Percentiles rank a stretch among this genome's conserved stretches.
phyloP scores from a whole-genome alignment of 192 early-diverging fungal species.

The Coemansia sp. region DNA sequence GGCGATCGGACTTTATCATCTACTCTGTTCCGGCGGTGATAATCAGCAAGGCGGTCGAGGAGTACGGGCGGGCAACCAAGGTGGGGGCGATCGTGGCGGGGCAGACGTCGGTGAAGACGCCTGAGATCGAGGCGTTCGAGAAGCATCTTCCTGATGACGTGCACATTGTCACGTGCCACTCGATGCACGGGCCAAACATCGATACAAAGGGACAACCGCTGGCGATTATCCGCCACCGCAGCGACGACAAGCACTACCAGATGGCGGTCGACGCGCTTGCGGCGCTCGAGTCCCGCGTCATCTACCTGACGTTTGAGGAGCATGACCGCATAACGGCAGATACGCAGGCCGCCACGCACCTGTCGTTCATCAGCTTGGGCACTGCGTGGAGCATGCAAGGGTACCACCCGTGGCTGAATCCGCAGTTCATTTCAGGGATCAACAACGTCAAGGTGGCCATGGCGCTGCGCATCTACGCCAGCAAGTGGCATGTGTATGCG shows the following conservation, averaged over 20 bases:
- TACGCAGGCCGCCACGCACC: constrained; percentile 96
- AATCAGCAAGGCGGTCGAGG: constrained; percentile 75
- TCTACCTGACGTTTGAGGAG: constrained; percentile 77
- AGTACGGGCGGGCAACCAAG: constrained; percentile 91
- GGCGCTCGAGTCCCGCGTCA: constrained; percentile 81
- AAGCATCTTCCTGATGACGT: constrained; percentile 84
- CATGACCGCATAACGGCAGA: constrained; percentile 97
- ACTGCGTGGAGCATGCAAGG: constrained; percentile 87
- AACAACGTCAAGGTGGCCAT: constrained; percentile 97
- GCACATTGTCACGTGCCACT: constrained; percentile 94
- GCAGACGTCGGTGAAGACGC: constrained; percentile 96
- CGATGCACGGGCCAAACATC: constrained; percentile 93
- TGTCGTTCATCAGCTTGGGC: constrained; percentile 94
- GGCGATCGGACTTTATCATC: constrained; percentile 86
- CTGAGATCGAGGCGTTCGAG: constrained; percentile 91
- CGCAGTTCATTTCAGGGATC: constrained; percentile 88
- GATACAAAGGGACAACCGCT: constrained; percentile 80
- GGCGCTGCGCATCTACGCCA: constrained; percentile 89
- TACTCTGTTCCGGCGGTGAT: constrained; percentile 94
- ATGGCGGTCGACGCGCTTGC: constrained; percentile 66
- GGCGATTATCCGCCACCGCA: constrained; percentile 79
- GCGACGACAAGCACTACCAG: constrained; percentile 62
- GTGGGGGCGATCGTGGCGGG: constrained; percentile 87
- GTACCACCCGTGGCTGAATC: constrained; percentile 89
- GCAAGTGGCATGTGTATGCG: constrained; percentile 98